phyloP scores from a whole-genome alignment of 2,329 filamentous ascomycete genomes.

The Fusarium pseudograminearum region DNA sequence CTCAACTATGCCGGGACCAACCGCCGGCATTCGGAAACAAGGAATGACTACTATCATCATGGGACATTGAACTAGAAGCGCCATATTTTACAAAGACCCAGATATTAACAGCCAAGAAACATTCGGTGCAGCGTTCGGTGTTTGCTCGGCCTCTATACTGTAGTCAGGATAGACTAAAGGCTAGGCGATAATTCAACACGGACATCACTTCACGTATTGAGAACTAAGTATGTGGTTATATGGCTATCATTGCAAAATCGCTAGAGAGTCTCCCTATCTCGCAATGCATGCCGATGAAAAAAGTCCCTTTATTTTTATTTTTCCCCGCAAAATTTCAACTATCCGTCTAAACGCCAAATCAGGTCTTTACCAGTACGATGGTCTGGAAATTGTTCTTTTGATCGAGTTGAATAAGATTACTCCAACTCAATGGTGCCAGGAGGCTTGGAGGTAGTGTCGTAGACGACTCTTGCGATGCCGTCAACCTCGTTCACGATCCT shows the following conservation, averaged over 20 bases:
- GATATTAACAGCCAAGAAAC: not conserved
- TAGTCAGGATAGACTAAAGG: not conserved
- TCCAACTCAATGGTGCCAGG: constrained; percentile 15
- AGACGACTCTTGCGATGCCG: constrained; percentile 17
- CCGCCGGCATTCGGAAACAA: constrained; percentile 18
- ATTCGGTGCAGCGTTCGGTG: constrained; percentile 5
- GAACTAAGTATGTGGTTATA: not conserved
- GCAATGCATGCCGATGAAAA: constrained; percentile 1
- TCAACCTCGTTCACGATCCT: constrained; percentile 25
- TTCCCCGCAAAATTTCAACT: constrained; percentile 1
- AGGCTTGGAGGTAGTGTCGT: constrained; percentile 17
- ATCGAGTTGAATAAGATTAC: not conserved
- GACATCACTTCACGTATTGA: not conserved
- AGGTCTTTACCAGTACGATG: not conserved
- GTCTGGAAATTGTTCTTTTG: not conserved
- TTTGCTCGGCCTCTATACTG: not conserved
- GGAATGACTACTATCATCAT: not conserved
- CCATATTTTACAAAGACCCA: not conserved
- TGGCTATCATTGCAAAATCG: not conserved
- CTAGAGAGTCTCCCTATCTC: not conserved
- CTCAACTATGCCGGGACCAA: constrained; percentile 8
- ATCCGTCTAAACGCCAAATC: constrained; percentile 15
- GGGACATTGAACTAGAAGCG: not conserved
- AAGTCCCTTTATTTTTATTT: constrained; percentile 4
- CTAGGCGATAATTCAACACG: not conserved